A percentile compares a stretch with the other conserved stretches of the same genome.
Evolutionary conservation across 2,329 filamentous ascomycete species (phyloP).

Genomic region (Nemania sp.): DNA sequence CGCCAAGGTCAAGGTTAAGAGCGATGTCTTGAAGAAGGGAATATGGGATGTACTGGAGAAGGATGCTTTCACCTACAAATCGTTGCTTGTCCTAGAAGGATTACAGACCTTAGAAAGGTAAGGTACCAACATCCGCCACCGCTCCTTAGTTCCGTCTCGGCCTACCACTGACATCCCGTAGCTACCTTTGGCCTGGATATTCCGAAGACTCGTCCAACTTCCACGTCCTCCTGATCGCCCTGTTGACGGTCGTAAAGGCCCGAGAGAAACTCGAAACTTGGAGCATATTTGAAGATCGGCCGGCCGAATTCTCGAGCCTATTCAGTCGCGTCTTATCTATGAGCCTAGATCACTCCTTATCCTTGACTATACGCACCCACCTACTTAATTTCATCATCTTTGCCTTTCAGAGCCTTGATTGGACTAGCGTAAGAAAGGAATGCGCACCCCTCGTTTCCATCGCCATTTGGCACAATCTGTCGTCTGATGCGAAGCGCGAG

Average conservation of each 20-base stretch:
- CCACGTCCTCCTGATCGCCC: constrained; percentile 86
- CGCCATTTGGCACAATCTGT: constrained; percentile 93
- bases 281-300: constrained; percentile 81
- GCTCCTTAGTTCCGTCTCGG: background rate
- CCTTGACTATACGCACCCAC: constrained; percentile 77
- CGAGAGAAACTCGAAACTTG: constrained; percentile 89
- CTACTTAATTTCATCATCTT: constrained; percentile 91
- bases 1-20: constrained; percentile 79
- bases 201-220: constrained; percentile 89
- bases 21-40: constrained; percentile 84
- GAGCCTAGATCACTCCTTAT: constrained; percentile 77
- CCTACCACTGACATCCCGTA: constrained; percentile 23
- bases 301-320: constrained; percentile 85
- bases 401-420: constrained; percentile 94
- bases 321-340: constrained; percentile 92
- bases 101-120: constrained; percentile 84
- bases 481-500: constrained; percentile 80
- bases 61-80: constrained; percentile 80
- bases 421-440: constrained; percentile 89
- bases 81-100: constrained; percentile 86
- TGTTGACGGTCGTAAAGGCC: constrained; percentile 89
- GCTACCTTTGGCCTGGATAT: constrained; percentile 96
- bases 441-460: constrained; percentile 96
- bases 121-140: constrained; percentile 48
- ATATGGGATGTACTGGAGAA: constrained; percentile 91